Conservation (phyloP, 2,329 filamentous ascomycete species). For the Chaetomium globosum region DNA sequence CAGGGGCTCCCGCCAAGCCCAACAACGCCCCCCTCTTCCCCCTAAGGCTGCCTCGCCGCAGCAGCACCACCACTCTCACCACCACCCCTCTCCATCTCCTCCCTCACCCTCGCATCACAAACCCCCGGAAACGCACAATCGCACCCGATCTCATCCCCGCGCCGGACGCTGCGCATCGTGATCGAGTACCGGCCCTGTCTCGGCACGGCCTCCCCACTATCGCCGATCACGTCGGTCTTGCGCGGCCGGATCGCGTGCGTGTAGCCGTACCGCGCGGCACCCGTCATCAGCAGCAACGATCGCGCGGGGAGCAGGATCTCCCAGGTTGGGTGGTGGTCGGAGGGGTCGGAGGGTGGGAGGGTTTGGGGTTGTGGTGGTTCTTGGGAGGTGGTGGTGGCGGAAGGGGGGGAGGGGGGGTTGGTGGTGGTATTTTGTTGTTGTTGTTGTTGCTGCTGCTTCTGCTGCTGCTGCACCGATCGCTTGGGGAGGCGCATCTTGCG, state of each 20-base stretch:
- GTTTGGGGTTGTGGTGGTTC: background rate
- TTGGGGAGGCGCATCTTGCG: slow-evolving; percentile 38
- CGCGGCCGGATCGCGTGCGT: slow-evolving; percentile 58
- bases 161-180: slow-evolving; percentile 35
- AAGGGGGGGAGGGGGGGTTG: too few relatives aligned
- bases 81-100: slow-evolving; percentile 31
- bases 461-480: slow-evolving; percentile 28
- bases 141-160: slow-evolving; percentile 32
- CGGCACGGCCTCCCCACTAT: slow-evolving; percentile 21
- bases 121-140: slow-evolving; percentile 35
- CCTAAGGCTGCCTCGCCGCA: too few relatives aligned
- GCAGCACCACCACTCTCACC: background rate
- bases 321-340: slow-evolving; percentile 22
- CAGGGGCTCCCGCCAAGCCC: too few relatives aligned
- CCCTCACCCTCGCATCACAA: slow-evolving; percentile 36
- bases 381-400: background rate
- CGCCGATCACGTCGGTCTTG: slow-evolving; percentile 48
- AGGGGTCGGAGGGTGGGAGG: background rate
- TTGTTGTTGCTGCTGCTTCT: background rate
- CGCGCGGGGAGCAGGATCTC: slow-evolving; percentile 35
- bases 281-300: slow-evolving; percentile 36
- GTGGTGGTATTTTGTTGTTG: background rate
- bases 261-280: slow-evolving; percentile 36
- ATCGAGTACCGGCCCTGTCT: slow-evolving; percentile 36
- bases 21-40: too few relatives aligned